Evolutionary conservation across 1,284 basidiomycete species (phyloP), one percentile per base, ranked within the genome.

Genomic region (Naganishia sp.): DNA sequence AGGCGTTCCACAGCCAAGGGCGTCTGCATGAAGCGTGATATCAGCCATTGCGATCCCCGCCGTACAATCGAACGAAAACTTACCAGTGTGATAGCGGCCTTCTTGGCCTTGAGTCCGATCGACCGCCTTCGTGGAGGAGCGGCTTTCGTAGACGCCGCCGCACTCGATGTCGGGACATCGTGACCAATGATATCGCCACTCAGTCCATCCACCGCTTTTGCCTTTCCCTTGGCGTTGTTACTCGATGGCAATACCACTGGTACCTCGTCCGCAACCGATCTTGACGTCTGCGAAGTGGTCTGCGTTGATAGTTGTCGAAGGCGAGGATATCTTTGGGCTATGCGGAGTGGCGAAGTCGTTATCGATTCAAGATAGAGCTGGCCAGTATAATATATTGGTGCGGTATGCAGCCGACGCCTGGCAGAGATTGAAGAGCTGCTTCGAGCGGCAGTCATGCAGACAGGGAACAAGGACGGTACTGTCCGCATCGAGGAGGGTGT

Each of bases 31-130:
- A 9, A 53, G 51, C 6, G 32, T 23, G 6, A 6, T 6, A 1
- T 61, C 2, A 32, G 42, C 1, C n/a, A 35, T 58, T 18, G 23
- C 42, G 35, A 21, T n/a, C 51, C 55, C 35, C 43, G 47, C 21
- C 35, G 63, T 52, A 69, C 51, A 1, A 47, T 42, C 46, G 57
- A 64, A 56, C 45, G 21, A 11, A 60, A 31, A 85, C 89, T 75
- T 72, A 94, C 92, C 71, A 96, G 86, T 1, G 85, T 84, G 62
- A 95, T 83, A 1, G 91, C 91, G 13, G 90, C 90, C 80, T 92
- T 94, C 70, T 86, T 85, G 0, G 90, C 83, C 67, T 86, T 85
- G 69, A 93, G 68, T 9, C 66, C 69, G 3, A 71, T 63, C 62
- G 71, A 68, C 51, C 74, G 70, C 63, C 71, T 67, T 66, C 69